Percentiles rank a stretch among this genome's conserved stretches.
These are phyloP conservation scores for Alternaria sp. DNA, from an alignment of 2,329 filamentous ascomycete species.

Conservation along the genomic window DNA sequence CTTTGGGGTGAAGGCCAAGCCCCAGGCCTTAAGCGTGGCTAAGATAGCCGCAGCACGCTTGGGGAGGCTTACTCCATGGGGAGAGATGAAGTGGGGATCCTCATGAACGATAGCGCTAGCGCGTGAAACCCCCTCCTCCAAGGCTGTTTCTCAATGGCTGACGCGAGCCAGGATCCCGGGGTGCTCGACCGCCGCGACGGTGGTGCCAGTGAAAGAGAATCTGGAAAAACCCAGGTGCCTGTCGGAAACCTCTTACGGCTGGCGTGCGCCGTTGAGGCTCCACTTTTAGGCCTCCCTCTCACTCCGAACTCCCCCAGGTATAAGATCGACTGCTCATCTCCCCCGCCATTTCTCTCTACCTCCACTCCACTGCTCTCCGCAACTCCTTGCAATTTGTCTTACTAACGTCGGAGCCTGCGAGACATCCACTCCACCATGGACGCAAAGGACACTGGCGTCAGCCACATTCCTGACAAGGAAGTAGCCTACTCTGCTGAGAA, in stretches of 20 bases:
- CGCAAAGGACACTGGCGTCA: conserved; percentile 3
- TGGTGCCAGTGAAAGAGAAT: not conserved
- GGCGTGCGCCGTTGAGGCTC: conserved; percentile 10
- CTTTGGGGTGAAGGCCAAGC: conserved; percentile 4
- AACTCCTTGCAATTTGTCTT: not conserved
- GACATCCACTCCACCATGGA: conserved; percentile 5
- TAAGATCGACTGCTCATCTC: conserved; percentile 9
- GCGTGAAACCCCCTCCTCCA: conserved; percentile 6
- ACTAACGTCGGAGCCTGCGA: not conserved
- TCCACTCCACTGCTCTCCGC: conserved; percentile 1
- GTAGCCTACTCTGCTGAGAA: not conserved
- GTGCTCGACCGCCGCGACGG: not conserved
- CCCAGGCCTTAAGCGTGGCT: conserved; percentile 3
- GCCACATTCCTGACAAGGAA: conserved; percentile 5
- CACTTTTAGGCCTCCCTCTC: conserved; percentile 14
- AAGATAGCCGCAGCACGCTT: conserved; percentile 9
- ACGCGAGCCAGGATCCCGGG: conserved; percentile 2
- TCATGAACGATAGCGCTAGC: conserved; percentile 8
- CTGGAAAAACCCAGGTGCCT: not conserved
- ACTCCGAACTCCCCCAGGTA: conserved; percentile 4
- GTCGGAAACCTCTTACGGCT: conserved; percentile 4
- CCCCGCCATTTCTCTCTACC: not conserved
- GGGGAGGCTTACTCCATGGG: conserved; percentile 14
- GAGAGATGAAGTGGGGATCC: conserved; percentile 7
- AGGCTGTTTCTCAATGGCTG: conserved; percentile 3